A percentile compares a stretch with the other conserved stretches of the same genome.
Evolutionary conservation across 129 eudicot genomes (phyloP).

Genomic region (Ambrosia trifida): DNA sequence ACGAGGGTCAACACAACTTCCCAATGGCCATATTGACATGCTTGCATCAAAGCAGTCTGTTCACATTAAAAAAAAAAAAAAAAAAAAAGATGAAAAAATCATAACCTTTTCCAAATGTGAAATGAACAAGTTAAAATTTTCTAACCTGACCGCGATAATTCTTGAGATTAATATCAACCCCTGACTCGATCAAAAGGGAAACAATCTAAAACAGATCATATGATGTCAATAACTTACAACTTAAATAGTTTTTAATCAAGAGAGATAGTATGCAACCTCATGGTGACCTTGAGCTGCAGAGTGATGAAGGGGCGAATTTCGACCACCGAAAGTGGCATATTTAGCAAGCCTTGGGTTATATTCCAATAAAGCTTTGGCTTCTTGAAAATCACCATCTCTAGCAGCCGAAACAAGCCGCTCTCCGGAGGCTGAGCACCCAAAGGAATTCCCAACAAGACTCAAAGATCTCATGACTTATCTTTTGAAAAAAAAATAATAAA

Average conservation of each 20-base stretch:
- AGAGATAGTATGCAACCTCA: slow-evolving; percentile 53
- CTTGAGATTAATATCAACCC: slow-evolving; percentile 92
- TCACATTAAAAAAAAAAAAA: slow-evolving; percentile 24
- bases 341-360: slow-evolving; percentile 85
- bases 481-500: neutral
- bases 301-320: slow-evolving; percentile 92
- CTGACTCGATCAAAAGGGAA: slow-evolving; percentile 77
- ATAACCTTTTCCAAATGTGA: neutral
- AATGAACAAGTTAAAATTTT: slow-evolving; percentile 2
- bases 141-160: slow-evolving; percentile 95
- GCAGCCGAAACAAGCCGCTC: slow-evolving; percentile 98
- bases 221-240: neutral
- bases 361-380: slow-evolving; percentile 88
- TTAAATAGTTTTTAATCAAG: neutral
- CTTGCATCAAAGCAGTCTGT: slow-evolving; percentile 99
- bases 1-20: slow-evolving; percentile 91
- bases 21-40: slow-evolving; percentile 99
- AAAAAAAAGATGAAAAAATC: slow-evolving; percentile 14
- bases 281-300: slow-evolving; percentile 99
- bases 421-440: slow-evolving; percentile 98
- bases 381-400: slow-evolving; percentile 97
- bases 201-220: slow-evolving; percentile 54
- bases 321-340: slow-evolving; percentile 82
- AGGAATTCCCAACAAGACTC: slow-evolving; percentile 83
- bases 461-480: slow-evolving; percentile 55